Conservation (phyloP, 75 land plant species). For the Pinus taeda region DNA sequence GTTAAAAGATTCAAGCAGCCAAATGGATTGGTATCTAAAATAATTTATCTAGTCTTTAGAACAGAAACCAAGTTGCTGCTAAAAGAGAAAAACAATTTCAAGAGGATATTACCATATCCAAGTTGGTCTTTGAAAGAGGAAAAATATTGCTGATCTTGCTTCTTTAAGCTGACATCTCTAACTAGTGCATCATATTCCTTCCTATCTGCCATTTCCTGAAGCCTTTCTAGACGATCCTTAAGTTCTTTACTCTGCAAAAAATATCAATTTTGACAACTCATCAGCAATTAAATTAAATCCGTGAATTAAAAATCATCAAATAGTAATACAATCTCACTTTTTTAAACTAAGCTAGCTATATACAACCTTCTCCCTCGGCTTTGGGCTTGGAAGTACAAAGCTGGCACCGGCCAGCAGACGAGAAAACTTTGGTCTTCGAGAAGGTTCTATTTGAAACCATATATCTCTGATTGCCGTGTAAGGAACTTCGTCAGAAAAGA, state of each 20-base stretch:
- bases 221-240: slow-evolving; percentile 64
- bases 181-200: slow-evolving; percentile 78
- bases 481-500: slow-evolving; percentile 37
- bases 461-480: slow-evolving; percentile 50
- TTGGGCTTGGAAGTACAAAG: slow-evolving; percentile 67
- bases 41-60: too few species aligned
- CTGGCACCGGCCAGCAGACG: slow-evolving; percentile 49
- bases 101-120: slow-evolving; percentile 65
- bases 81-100: too few species aligned
- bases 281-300: slow-evolving; percentile 6
- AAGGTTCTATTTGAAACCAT: slow-evolving; percentile 40
- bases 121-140: slow-evolving; percentile 86
- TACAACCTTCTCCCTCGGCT: slow-evolving; percentile 83
- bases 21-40: too few species aligned
- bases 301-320: not conserved
- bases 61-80: too few species aligned
- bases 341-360: not conserved
- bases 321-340: not conserved
- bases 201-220: slow-evolving; percentile 68
- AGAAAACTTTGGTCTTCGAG: slow-evolving; percentile 38
- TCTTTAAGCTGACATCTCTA: slow-evolving; percentile 59
- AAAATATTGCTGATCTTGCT: slow-evolving; percentile 52
- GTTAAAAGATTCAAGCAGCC: too few species aligned
- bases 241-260: slow-evolving; percentile 71
- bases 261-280: not conserved